Evolutionary conservation across 306 rosid species (phyloP).

Genomic region (Medicago lupulina): DNA sequence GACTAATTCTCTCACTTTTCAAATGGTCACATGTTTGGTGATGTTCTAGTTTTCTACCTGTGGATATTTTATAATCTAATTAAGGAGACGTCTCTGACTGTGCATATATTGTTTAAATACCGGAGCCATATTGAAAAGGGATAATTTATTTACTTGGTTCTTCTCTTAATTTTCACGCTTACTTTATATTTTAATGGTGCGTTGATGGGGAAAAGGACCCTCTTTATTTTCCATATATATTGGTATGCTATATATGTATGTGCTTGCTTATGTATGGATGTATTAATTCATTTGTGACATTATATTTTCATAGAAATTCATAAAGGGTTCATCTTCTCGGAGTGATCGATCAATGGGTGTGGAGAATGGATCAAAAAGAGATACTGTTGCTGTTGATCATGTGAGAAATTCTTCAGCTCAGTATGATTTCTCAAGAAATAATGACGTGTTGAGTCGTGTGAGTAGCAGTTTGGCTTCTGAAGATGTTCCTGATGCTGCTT

Average conservation of each 20-base stretch:
- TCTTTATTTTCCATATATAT: constrained; percentile 1
- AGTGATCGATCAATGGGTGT: constrained; percentile 44
- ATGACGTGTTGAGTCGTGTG: constrained; percentile 49
- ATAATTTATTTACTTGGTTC: neutral
- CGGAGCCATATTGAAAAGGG: too few relatives aligned
- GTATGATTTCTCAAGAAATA: constrained; percentile 56
- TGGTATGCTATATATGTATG: neutral
- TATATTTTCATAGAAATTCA: constrained; percentile 38
- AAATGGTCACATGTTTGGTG: too few relatives aligned
- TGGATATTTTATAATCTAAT: too few relatives aligned
- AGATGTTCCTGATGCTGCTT: constrained; percentile 80
- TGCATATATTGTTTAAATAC: too few relatives aligned
- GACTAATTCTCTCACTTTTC: too few relatives aligned
- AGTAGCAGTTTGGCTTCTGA: constrained; percentile 59
- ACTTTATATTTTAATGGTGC: constrained; percentile 1
- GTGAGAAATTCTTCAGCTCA: constrained; percentile 46
- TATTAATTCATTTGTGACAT: constrained; percentile 24
- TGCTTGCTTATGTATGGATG: constrained; percentile 1
- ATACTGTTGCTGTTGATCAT: constrained; percentile 42
- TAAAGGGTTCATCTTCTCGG: constrained; percentile 48
- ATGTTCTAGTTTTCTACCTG: too few relatives aligned
- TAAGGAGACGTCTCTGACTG: too few relatives aligned
- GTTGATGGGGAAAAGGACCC: neutral
- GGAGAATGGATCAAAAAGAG: constrained; percentile 46
- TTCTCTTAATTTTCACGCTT: constrained; percentile 15